These are phyloP conservation scores for Bothriochloa decipiens DNA, from an alignment of 176 grass and related monocot species.

Conservation along the genomic window DNA sequence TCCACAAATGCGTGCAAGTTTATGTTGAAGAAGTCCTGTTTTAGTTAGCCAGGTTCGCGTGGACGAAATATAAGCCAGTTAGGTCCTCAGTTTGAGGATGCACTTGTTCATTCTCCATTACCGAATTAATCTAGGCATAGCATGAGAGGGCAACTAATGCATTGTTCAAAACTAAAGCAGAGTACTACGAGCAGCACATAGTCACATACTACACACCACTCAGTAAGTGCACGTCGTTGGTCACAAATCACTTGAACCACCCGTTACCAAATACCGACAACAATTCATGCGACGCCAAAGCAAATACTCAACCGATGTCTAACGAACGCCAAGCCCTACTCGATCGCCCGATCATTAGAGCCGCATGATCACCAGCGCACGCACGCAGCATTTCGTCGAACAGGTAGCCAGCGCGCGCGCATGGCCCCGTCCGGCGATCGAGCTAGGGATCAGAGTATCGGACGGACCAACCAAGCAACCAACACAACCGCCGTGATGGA, in stretches of 20 bases:
- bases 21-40: background rate
- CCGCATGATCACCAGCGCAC: background rate
- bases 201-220: background rate
- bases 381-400: slow-evolving; percentile 44
- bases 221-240: background rate
- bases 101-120: background rate
- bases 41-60: background rate
- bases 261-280: background rate
- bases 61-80: no score
- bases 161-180: background rate
- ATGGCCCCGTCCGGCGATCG: background rate
- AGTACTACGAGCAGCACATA: background rate
- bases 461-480: background rate
- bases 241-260: background rate
- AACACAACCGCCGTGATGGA: background rate
- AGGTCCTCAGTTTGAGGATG: background rate
- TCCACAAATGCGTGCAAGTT: background rate
- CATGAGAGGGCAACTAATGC: background rate
- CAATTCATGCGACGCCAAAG: background rate
- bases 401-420: slow-evolving; percentile 7
- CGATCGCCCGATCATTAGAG: background rate
- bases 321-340: background rate
- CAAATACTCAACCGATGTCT: background rate
- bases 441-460: background rate
- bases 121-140: no score